Evolutionary conservation across 495 filamentous ascomycete genomes (phyloP).

Genomic region (Saxophila tyrrhenica): DNA sequence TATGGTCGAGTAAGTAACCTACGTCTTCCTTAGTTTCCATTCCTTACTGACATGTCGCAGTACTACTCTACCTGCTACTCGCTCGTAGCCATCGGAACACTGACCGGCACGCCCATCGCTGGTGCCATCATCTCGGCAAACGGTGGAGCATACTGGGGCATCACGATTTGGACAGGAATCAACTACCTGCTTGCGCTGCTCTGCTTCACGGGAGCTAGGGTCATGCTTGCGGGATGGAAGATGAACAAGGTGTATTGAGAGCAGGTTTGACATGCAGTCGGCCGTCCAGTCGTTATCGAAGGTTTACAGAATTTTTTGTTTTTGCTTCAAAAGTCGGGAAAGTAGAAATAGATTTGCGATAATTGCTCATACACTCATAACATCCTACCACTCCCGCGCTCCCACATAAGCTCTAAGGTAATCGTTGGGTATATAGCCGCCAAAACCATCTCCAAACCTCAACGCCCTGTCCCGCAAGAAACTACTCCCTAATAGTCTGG

Average conservation of each 20-base stretch:
- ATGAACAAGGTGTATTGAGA: constrained; percentile 39
- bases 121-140: constrained; percentile 46
- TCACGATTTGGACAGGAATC: constrained; percentile 56
- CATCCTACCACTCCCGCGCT: too few relatives aligned
- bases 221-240: constrained; percentile 58
- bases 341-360: too few relatives aligned
- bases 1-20: constrained; percentile 55
- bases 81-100: constrained; percentile 74
- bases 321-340: too few relatives aligned
- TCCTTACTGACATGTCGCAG: too few relatives aligned
- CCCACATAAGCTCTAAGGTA: too few relatives aligned
- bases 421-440: neutral
- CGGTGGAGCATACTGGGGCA: constrained; percentile 41
- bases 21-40: too few relatives aligned
- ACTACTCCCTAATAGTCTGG: constrained; percentile 17
- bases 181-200: constrained; percentile 49
- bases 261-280: too few relatives aligned
- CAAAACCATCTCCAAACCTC: neutral
- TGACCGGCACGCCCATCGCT: constrained; percentile 82
- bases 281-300: too few relatives aligned
- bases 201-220: constrained; percentile 52
- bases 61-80: constrained; percentile 83
- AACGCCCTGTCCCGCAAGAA: neutral
- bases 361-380: too few relatives aligned
- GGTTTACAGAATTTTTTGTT: too few relatives aligned